Base-by-base conservation (phyloP, 768 basidiomycete species). In the Arthromyces matolae region DNA sequence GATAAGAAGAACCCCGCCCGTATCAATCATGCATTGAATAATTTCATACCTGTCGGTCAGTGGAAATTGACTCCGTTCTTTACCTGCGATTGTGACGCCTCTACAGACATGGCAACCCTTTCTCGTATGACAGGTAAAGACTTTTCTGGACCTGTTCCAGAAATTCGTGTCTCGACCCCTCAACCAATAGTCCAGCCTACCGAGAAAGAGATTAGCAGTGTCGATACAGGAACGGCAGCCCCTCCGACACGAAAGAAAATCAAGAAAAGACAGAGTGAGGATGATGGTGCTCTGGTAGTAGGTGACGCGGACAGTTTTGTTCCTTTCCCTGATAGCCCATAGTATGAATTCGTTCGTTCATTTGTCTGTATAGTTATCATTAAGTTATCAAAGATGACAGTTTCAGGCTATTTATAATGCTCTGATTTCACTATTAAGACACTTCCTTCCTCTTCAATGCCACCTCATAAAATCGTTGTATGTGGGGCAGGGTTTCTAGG, bases 61-160 rank as follows among this genome's bases (percentile, higher is more conserved):
- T 69, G n/a, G 24, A 37, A 13, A 8, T 29, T 16, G 10, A 1
- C 7, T 28, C 45, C 6, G 28, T 13, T 23, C 33, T 23, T 40
- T 12, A 32, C 44, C 24, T 23, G 12, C 9, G 24, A 29, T 29
- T 42, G 46, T n/a, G 40, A 6, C 8, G 18, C 12, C 34, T 38
- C 9, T 8, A 14, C 19, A 90, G 89, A 91, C 60, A 86, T 91
- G 56, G 73, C 74, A 52, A 84, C 80, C 0, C 64, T 91, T 10
- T 80, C 84, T 36, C 80, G 83, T 12, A 82, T 91, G 82, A 91
- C 89, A 9, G 89, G 89, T 29, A 89, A 85, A 54, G 86, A 91
- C 60, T 91, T 91, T 59, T 84, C 86, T 35, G 89, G 89, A 1
- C 89, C 89, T 20, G 78, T 80, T 14, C 89, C 89, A 0, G 79